A percentile compares a stretch with the other conserved stretches of the same genome.
Evolutionary conservation across 75 land plant genomes (phyloP).

Genomic region (Cupressus sempervirens): DNA sequence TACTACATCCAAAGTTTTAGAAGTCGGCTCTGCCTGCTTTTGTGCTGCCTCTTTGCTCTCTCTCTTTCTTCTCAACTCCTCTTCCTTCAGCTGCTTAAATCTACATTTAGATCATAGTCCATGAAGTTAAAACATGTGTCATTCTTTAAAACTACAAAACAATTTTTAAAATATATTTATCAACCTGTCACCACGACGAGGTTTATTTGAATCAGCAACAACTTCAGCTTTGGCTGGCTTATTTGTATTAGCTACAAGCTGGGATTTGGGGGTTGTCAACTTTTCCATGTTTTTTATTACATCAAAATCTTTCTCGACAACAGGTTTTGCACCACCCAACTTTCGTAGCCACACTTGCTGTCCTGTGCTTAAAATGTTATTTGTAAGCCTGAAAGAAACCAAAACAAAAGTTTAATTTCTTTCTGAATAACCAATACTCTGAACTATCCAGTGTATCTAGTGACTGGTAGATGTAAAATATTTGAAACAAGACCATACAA

Average conservation of each 20-base stretch:
- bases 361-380: constrained; percentile 87
- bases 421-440: neutral
- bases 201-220: constrained; percentile 21
- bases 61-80: constrained; percentile 66
- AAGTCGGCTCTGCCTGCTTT: constrained; percentile 24
- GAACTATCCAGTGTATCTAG: neutral
- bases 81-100: constrained; percentile 75
- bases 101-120: constrained; percentile 25
- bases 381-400: constrained; percentile 78
- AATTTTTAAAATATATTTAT: neutral
- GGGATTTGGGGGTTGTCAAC: constrained; percentile 21
- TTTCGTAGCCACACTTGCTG: constrained; percentile 91
- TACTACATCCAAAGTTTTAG: constrained; percentile 11
- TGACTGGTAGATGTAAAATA: neutral
- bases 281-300: constrained; percentile 35
- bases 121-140: neutral
- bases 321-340: constrained; percentile 72
- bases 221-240: constrained; percentile 10
- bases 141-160: neutral
- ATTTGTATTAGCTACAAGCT: constrained; percentile 20
- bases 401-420: neutral
- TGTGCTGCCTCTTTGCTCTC: constrained; percentile 49
- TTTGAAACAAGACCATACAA: neutral
- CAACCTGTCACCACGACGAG: constrained; percentile 56
- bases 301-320: constrained; percentile 25